Evolutionary conservation across 108 stramenopile genomes (phyloP), one percentile per base, ranked within the genome.

Genomic region (Skeletonema potamos): DNA sequence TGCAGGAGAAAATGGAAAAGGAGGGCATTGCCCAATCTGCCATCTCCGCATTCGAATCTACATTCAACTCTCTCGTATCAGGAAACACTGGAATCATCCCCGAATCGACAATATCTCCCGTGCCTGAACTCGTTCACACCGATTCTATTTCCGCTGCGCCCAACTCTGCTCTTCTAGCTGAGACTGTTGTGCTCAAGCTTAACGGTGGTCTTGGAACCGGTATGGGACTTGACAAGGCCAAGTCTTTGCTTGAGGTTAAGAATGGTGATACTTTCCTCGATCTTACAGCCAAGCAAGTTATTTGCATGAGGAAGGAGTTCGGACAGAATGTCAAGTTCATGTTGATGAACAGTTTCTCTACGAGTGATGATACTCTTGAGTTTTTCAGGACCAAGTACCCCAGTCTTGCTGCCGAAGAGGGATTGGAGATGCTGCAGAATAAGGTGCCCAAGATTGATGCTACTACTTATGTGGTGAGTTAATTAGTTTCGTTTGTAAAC

Each of bases 291-390:
- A 97, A 99, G 83, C 99, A 99, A 81, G 96, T 99, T 71, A 86
- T 96, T 34, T 79, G 87, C 44, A 97, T 99, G 97, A 86, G 97
- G 32, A 69, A 96, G 68, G 85, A 91, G 27, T 96, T 95, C 58
- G 88, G 92, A 48, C 82, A 85, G 66, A 86, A 98, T 51, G 97
- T 99, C 64, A 96, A 95, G 60, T 98, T 99, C 81, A 98, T 99
- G 93, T 89, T 99, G 54, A 99, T 99, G 99, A 99, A 99, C 87
- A 96, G 94, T 56, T 99, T 99, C 82, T 93, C 90, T 43, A 99
- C 99, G 8, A 90, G 89, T 58, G 93, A 85, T 54, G 99, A 99
- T 80, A 99, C 98, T 15, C 66, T 99, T 34, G 86, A 85, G 30
- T 97, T 98, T 82, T 84, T 99, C 70, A 54, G 82, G 62, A 72